Evolutionary conservation across 257 asterid species (phyloP), one percentile per base, ranked within the genome.

Genomic region (Haberlea rhodopensis): DNA sequence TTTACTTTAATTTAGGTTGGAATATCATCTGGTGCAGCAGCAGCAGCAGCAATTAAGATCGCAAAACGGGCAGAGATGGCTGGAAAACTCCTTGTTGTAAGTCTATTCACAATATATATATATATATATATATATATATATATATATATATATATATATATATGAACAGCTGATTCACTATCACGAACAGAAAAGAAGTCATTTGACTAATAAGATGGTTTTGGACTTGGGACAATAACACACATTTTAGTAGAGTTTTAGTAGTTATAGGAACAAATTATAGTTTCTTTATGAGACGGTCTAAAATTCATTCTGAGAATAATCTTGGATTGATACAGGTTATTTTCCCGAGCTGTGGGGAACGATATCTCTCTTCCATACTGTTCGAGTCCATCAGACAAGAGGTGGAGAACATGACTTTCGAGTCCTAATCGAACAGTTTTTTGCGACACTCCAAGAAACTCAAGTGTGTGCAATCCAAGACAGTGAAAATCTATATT

Each of bases 1-100:
- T 34, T 9, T 34, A 4, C 48, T 40, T 40, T 0, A 0, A 3
- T 40, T 34, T 84, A 91, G 98, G 91, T 85, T 53, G 96, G 95
- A 46, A 91, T 91, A 60, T 91, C 98, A 72, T 91, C 96, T 46
- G 98, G 98, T 68, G 96, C 96, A 1, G 96, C 98, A 3, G 87
- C 98, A 0, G 90, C 94, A 0, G 91, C 95, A 5, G 95, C 96
- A 26, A 82, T 91, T 66, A 79, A 55, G 78, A 58, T 86, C 15
- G 95, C 96, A 8, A 88, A 85, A 55, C 87, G 85, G 31, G 92
- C 95, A 20, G 96, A 89, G 65, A 82, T 74, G 59, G 88, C 89
- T 29, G 98, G 96, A 69, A 87, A 91, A 73, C 98, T 91, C 74
- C 82, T 91, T 68, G 95, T 88, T 70, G 96, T 87, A 85, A 78